phyloP scores from a whole-genome alignment of 1,284 basidiomycete genomes.

The Trametes versicolor region DNA sequence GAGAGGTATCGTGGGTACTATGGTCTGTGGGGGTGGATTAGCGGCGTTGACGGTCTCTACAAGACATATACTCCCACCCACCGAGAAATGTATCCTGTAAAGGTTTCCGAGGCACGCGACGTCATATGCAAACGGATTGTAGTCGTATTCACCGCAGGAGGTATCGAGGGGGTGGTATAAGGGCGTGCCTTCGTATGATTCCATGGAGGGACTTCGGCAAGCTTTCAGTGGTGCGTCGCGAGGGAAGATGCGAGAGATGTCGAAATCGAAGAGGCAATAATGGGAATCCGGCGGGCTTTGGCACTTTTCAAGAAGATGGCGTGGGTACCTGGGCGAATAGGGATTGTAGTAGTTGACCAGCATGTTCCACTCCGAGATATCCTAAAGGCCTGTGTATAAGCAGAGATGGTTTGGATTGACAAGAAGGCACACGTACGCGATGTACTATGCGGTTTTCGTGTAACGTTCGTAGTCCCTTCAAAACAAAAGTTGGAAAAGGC shows the following conservation, averaged over 20 bases:
- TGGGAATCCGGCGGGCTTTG: background rate
- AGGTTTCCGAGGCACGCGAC: conserved; percentile 21
- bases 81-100: background rate
- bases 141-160: conserved; percentile 2
- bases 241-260: conserved; percentile 10
- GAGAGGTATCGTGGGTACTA: conserved; percentile 1
- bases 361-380: conserved; percentile 15
- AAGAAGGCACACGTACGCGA: conserved; percentile 2
- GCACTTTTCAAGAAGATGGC: background rate
- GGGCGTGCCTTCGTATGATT: background rate
- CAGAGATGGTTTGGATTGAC: too few species aligned
- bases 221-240: background rate
- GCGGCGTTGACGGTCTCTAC: background rate
- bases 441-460: conserved; percentile 9
- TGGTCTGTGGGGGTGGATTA: background rate
- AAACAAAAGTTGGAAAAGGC: background rate
- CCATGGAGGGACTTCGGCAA: background rate
- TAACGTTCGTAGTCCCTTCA: background rate
- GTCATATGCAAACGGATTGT: conserved; percentile 24
- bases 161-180: conserved; percentile 8
- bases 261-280: conserved; percentile 25
- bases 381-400: background rate
- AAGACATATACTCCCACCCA: background rate
- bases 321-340: background rate
- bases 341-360: conserved; percentile 13